Base-by-base conservation (phyloP, 768 basidiomycete species). In the Russula dissimulans region DNA sequence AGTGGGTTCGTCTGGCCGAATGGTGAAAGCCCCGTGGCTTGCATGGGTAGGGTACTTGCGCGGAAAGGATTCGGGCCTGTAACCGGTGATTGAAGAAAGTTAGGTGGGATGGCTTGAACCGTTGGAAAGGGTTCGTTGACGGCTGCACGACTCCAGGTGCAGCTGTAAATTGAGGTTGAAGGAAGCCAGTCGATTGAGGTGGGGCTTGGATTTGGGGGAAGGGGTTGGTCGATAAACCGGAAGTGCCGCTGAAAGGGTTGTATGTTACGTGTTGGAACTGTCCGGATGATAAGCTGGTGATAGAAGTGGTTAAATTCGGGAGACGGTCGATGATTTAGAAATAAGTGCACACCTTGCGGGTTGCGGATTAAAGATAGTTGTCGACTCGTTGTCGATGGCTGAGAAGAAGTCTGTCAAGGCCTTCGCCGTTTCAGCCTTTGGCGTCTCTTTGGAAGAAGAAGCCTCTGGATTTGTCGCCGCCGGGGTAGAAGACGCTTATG, bases 321-420 rank as follows among this genome's bases (percentile, higher is more conserved):
- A 53, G 5, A 17, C 22, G 22, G 22, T 26, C 22, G 26, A 26
- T 2, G 42, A 45, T 26, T 11, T 42, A 9, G 55, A 5, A 26
- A 48, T 45, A 22, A 15, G 46, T 6, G 50, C 73, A 31, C 63
- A 83, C 85, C 81, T 84, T 67, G 78, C 78, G 6, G 79, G 78
- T 62, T 81, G 78, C 7, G 85, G 81, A 62, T 83, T 84, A 69
- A 85, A 86, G 76, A 83, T 83, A n/a, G 81, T 77, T 9, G 84
- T 78, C 68, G 90, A 86, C 57, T 87, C 84, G 56, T 82, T 79
- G 70, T 97, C 94, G 65, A 99, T 95, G 5, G 89, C 81, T 31
- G 78, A 73, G 73, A 99, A 97, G 76, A 99, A 94, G 72, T 98
- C 95, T 18, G 82, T 73, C 56, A 86, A 76, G 36, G 78, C 79